These are phyloP conservation scores for Ceratocystis smalleyi DNA, from an alignment of 2,329 filamentous ascomycete genomes.

Conservation along the genomic window DNA sequence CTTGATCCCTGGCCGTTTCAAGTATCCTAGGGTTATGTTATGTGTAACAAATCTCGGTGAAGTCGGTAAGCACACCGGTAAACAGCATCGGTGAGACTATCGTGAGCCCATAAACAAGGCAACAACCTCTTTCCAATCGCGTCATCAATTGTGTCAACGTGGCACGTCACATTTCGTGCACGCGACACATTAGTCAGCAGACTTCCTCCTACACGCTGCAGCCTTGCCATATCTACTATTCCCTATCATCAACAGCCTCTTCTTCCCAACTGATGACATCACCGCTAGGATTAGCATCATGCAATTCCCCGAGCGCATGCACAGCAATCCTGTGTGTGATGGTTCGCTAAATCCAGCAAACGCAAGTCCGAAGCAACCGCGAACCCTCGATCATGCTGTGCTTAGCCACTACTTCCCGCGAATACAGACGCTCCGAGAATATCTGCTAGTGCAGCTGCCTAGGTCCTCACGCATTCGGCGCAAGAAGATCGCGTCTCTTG, in stretches of 20 bases:
- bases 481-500: constrained; percentile 38
- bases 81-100: background rate
- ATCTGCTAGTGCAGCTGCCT: constrained; percentile 52
- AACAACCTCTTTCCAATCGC: background rate
- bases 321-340: background rate
- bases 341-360: background rate
- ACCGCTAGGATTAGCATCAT: no score
- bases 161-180: no score
- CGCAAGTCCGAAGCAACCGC: background rate
- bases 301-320: background rate
- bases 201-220: background rate
- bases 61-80: background rate
- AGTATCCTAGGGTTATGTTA: background rate
- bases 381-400: constrained; percentile 1
- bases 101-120: background rate
- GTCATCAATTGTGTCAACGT: no score
- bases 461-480: constrained; percentile 46
- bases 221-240: background rate
- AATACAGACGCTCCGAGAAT: constrained; percentile 52
- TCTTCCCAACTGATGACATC: background rate
- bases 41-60: constrained; percentile 5
- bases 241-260: background rate
- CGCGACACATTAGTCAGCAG: background rate
- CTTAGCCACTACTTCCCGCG: constrained; percentile 41
- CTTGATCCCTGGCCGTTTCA: background rate